Evolutionary conservation across 2,329 filamentous ascomycete genomes (phyloP).

Genomic region (Nannizzia gypsea): DNA sequence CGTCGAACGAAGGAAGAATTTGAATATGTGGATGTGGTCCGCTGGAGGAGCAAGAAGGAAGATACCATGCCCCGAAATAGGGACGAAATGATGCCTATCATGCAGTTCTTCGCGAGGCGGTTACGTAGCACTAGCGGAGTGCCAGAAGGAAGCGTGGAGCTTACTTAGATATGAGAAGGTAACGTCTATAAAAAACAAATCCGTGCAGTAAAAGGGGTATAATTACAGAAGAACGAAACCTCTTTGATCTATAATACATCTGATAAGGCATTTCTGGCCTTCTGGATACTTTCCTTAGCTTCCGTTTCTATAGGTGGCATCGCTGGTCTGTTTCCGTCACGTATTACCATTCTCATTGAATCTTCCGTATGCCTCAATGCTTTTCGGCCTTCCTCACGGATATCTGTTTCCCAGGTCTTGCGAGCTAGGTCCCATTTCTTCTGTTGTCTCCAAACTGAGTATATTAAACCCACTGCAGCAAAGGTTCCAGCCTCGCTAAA

Average conservation of each 20-base stretch:
- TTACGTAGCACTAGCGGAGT: constrained; percentile 35
- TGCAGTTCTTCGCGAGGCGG: constrained; percentile 54
- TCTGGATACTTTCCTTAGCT: constrained; percentile 35
- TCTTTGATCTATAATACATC: constrained; percentile 18
- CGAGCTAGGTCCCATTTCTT: constrained; percentile 46
- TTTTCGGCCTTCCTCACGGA: constrained; percentile 47
- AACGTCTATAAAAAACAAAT: neutral
- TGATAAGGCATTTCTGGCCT: constrained; percentile 37
- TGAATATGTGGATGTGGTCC: constrained; percentile 52
- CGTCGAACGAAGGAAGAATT: constrained; percentile 56
- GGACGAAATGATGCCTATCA: constrained; percentile 81
- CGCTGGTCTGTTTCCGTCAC: constrained; percentile 32
- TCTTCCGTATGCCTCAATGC: constrained; percentile 45
- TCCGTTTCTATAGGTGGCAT: constrained; percentile 29
- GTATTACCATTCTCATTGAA: constrained; percentile 36
- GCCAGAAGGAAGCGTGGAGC: constrained; percentile 35
- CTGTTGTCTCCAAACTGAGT: constrained; percentile 47
- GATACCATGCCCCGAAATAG: constrained; percentile 73
- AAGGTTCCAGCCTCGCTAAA: constrained; percentile 49
- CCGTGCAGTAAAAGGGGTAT: constrained; percentile 5
- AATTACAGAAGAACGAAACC: constrained; percentile 13
- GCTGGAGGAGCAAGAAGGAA: constrained; percentile 55
- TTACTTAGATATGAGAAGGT: constrained; percentile 18
- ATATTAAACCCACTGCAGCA: constrained; percentile 47
- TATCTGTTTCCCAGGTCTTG: constrained; percentile 39